Base-by-base conservation (phyloP, 768 basidiomycete genomes). In the Mycena capillaripes region DNA sequence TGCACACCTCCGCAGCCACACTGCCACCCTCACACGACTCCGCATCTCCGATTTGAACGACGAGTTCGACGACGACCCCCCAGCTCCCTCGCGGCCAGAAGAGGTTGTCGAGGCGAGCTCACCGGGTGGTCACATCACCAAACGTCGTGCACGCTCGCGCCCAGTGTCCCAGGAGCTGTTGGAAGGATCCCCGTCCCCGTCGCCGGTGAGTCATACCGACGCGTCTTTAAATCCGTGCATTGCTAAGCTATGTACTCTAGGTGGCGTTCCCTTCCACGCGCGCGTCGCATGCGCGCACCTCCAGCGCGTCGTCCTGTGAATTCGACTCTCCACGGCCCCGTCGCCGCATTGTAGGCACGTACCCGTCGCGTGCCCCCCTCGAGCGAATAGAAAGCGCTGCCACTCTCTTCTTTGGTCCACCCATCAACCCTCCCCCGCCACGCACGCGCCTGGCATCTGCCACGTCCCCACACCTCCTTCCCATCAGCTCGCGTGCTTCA, bases 111-210 rank as follows among this genome's bases (percentile, higher is more conserved):
- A 91, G 72, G 90, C 89, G 1, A 85, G 94, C 69, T 95, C 93
- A 0, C 93, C 93, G 3, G 92, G 92, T 16, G 93, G 93, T 0
- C 93, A 94, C 80, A 84, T 95, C 66, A 88, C 86, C 44, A 95
- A 95, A 80, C 87, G 93, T 66, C 89, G 93, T 14, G 93, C 93
- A 1, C 89, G 92, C 14, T 90, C 92, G 30, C 86, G 93, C 61
- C 93, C 93, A 2, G 84, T 94, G 17, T 94, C 93, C 23, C 80
- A 87, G 30, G 92, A 93, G 77, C 81, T 93, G 55, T 84, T 90
- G 38, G 38, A 38, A 38, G 87, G 86, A 64, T 83, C 85, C 19
- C 84, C 84, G 36, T 88, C 85, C 19, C 84, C 84, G 36, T 88
- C 90, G 44, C 85, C 85, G 50, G 86, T 86, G 79, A 76, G 84